A percentile compares a stretch with the other conserved stretches of the same genome.
Evolutionary conservation across 2,329 filamentous ascomycete species (phyloP).

Genomic region (Stemphylium beticola): DNA sequence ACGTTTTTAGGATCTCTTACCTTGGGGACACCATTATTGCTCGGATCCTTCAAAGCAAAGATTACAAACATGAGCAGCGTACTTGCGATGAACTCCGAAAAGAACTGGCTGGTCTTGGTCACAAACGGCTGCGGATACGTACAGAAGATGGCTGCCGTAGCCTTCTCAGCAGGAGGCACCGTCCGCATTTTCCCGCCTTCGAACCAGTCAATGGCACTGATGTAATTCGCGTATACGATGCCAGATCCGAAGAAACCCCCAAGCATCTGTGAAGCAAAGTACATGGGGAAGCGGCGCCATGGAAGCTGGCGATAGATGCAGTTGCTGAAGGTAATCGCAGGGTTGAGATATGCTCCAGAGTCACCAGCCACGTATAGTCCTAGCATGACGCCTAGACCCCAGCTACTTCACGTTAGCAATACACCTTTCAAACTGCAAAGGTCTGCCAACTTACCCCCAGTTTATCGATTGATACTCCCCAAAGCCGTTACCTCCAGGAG

Average conservation of each 20-base stretch:
- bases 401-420: constrained; percentile 31
- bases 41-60: constrained; percentile 68
- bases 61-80: constrained; percentile 74
- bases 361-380: constrained; percentile 70
- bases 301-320: constrained; percentile 72
- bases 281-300: constrained; percentile 73
- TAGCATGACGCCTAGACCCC: constrained; percentile 49
- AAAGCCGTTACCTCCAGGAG: constrained; percentile 52
- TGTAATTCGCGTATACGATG: constrained; percentile 54
- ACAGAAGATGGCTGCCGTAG: constrained; percentile 74
- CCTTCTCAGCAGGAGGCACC: constrained; percentile 61
- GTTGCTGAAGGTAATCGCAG: constrained; percentile 73
- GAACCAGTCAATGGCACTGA: constrained; percentile 66
- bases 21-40: constrained; percentile 48
- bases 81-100: constrained; percentile 73
- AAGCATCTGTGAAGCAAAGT: constrained; percentile 68
- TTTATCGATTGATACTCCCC: constrained; percentile 52
- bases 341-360: constrained; percentile 68
- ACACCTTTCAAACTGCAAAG: neutral
- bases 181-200: constrained; percentile 68
- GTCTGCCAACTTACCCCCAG: constrained; percentile 46
- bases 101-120: constrained; percentile 70
- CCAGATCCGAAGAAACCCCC: constrained; percentile 67
- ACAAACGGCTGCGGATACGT: constrained; percentile 73
- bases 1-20: constrained; percentile 7